A percentile compares a stretch with the other conserved stretches of the same genome.
These are phyloP conservation scores for Hyphopichia homilentoma DNA, from an alignment of 805 yeast species.

Conservation along the genomic window DNA sequence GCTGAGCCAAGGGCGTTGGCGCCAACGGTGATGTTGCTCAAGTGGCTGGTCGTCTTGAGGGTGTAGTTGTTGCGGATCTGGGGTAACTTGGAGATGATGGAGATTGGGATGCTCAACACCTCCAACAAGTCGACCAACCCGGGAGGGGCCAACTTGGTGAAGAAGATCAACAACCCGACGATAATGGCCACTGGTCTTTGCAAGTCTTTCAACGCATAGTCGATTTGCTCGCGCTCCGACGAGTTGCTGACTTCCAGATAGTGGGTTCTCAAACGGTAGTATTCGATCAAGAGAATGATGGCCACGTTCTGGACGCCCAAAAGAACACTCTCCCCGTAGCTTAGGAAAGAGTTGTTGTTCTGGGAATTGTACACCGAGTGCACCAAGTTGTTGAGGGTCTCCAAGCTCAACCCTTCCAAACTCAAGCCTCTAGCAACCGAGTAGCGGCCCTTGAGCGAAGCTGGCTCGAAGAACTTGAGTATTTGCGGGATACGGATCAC, in stretches of 20 bases:
- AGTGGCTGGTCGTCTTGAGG: constrained; percentile 34
- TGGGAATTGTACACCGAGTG: constrained; percentile 39
- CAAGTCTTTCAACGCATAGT: constrained; percentile 14
- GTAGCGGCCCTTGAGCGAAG: constrained; percentile 18
- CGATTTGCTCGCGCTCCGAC: constrained; percentile 15
- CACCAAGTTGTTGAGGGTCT: constrained; percentile 31
- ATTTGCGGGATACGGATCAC: constrained; percentile 41
- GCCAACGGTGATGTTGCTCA: constrained; percentile 34
- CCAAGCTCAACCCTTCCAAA: constrained; percentile 31
- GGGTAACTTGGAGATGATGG: constrained; percentile 35
- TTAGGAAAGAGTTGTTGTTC: constrained; percentile 28
- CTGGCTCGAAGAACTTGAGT: constrained; percentile 27
- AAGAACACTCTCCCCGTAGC: constrained; percentile 39
- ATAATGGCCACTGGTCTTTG: constrained; percentile 24
- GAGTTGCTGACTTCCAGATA: constrained; percentile 10
- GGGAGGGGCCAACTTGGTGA: constrained; percentile 30
- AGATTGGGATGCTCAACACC: constrained; percentile 35
- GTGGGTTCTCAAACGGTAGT: constrained; percentile 24
- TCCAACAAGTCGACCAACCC: constrained; percentile 26
- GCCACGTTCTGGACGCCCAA: constrained; percentile 36
- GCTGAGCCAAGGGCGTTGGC: constrained; percentile 40
- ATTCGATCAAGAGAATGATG: constrained; percentile 33
- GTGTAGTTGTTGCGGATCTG: constrained; percentile 33
- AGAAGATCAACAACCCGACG: constrained; percentile 22
- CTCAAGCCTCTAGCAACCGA: constrained; percentile 36